Evolutionary conservation across 306 rosid species (phyloP).

Genomic region (Alnus rubra): DNA sequence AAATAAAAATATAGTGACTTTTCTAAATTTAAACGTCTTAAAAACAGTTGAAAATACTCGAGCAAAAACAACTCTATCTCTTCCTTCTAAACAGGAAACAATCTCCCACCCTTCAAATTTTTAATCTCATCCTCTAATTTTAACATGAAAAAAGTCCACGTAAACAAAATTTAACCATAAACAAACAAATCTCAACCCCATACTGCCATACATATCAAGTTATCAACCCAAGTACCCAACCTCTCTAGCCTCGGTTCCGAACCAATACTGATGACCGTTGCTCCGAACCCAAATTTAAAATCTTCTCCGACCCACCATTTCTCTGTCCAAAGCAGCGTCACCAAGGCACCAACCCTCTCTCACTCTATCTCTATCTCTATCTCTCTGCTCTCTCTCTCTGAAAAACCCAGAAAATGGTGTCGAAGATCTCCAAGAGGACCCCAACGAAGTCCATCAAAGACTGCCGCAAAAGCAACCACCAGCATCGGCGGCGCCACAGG

Average conservation of each 20-base stretch:
- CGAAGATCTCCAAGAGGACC: slow-evolving; percentile 54
- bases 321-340: neutral
- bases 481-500: slow-evolving; percentile 46
- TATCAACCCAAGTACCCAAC: neutral
- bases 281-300: slow-evolving; percentile 63
- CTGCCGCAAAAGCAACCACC: slow-evolving; percentile 33
- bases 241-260: slow-evolving; percentile 59
- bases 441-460: slow-evolving; percentile 54
- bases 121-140: neutral
- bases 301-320: neutral
- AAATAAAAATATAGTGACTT: too few relatives aligned
- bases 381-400: neutral
- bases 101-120: neutral
- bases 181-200: neutral
- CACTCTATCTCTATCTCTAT: slow-evolving; percentile 2
- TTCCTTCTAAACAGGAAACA: too few relatives aligned
- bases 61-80: too few relatives aligned
- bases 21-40: too few relatives aligned
- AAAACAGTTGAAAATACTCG: too few relatives aligned
- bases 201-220: too few relatives aligned
- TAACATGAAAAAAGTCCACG: neutral
- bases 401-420: slow-evolving; percentile 54
- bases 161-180: neutral
- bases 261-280: slow-evolving; percentile 68
- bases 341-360: neutral